Conservation (phyloP, 2,329 filamentous ascomycete species). For the Penicillium brevicompactum region DNA sequence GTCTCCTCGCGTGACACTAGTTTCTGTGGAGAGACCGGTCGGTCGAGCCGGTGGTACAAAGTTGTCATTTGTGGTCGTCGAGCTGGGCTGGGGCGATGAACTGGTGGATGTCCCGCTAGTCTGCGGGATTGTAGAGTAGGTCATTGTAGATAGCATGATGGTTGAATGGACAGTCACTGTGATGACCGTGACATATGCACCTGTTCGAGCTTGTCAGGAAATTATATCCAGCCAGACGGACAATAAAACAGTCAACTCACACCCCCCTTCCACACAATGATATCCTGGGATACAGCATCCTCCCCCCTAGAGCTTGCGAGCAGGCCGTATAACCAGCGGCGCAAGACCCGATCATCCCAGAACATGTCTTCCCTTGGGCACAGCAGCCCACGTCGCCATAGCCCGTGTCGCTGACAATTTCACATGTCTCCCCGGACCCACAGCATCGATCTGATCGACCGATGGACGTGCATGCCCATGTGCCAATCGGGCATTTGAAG, state of each 20-base stretch:
- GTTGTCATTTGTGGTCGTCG: slow-evolving; percentile 34
- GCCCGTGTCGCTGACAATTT: slow-evolving; percentile 55
- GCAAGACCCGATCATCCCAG: slow-evolving; percentile 54
- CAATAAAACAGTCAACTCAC: slow-evolving; percentile 38
- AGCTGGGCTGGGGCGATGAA: slow-evolving; percentile 36
- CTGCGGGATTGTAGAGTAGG: slow-evolving; percentile 30
- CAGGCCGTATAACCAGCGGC: slow-evolving; percentile 57
- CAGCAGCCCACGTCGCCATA: slow-evolving; percentile 64
- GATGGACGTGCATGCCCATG: slow-evolving; percentile 56
- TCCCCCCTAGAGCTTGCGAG: slow-evolving; percentile 56
- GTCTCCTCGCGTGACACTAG: slow-evolving; percentile 33
- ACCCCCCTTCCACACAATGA: slow-evolving; percentile 59
- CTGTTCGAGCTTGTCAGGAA: slow-evolving; percentile 18
- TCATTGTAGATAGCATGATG: slow-evolving; percentile 33
- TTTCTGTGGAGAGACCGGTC: slow-evolving; percentile 38
- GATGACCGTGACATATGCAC: slow-evolving; percentile 37
- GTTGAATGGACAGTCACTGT: slow-evolving; percentile 40
- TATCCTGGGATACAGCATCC: slow-evolving; percentile 66
- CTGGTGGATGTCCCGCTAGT: slow-evolving; percentile 17
- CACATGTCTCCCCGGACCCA: slow-evolving; percentile 54
- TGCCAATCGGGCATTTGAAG: slow-evolving; percentile 61
- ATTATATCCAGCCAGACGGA: neutral
- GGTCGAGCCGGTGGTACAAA: slow-evolving; percentile 41
- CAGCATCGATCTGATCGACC: slow-evolving; percentile 63
- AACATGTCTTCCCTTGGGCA: slow-evolving; percentile 55